A percentile compares a stretch with the other conserved stretches of the same genome.
Conservation (phyloP, 805 yeast species). For the Cyberlindnera sargentensis region DNA sequence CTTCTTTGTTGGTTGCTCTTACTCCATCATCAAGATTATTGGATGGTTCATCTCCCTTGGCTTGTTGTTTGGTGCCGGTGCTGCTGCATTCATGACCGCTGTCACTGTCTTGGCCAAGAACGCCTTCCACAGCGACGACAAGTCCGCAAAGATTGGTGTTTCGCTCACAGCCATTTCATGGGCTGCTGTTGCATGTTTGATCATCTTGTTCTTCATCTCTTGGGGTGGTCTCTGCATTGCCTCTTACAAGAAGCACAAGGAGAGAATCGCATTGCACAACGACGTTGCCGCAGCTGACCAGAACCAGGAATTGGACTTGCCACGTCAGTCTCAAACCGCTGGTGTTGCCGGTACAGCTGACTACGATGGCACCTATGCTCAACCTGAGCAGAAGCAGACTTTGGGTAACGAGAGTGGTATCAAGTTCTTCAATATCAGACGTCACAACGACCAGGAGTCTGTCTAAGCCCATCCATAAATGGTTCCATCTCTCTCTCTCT, state of each 20-base stretch:
- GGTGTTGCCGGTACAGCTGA: constrained; percentile 15
- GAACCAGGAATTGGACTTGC: background rate
- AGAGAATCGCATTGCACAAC: constrained; percentile 23
- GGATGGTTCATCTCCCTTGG: constrained; percentile 46
- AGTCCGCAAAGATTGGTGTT: constrained; percentile 45
- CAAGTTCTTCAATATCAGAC: constrained; percentile 70
- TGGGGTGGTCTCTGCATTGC: constrained; percentile 43
- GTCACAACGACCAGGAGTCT: constrained; percentile 37
- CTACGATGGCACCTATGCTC: constrained; percentile 20
- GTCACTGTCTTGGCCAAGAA: constrained; percentile 67
- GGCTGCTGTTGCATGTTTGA: constrained; percentile 55
- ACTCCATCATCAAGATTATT: constrained; percentile 45
- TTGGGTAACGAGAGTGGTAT: constrained; percentile 48
- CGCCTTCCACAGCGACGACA: constrained; percentile 48
- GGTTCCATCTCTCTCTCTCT: background rate
- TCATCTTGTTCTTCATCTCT: constrained; percentile 43
- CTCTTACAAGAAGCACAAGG: constrained; percentile 46
- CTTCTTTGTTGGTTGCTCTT: constrained; percentile 49
- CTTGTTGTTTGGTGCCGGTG: constrained; percentile 48
- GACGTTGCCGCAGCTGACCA: constrained; percentile 13
- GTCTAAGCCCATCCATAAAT: constrained; percentile 13
- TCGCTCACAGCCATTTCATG: constrained; percentile 57
- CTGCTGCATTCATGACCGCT: constrained; percentile 70
- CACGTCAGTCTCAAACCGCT: constrained; percentile 1
- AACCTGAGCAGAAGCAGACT: constrained; percentile 16